Conservation (phyloP, 345 rosid genomes). For the Litchi chinensis region DNA sequence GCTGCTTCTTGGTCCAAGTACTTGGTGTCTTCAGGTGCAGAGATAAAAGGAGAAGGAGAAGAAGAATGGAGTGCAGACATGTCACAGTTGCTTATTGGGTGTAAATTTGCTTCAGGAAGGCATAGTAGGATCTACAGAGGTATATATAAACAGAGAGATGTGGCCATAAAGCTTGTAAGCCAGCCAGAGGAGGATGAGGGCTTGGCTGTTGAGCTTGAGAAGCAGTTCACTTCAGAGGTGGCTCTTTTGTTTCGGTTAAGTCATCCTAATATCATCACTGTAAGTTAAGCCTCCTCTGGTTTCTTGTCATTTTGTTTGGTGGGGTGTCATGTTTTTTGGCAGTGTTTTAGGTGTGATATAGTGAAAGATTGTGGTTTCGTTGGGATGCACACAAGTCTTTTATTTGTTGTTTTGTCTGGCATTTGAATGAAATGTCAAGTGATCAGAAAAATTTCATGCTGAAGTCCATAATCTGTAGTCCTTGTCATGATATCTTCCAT, state of each 20-base stretch:
- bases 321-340: background rate
- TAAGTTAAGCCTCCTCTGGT: slow-evolving; percentile 29
- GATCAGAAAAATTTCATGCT: background rate
- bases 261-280: slow-evolving; percentile 72
- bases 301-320: slow-evolving; percentile 4
- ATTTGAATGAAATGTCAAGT: slow-evolving; percentile 1
- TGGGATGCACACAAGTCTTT: background rate
- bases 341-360: slow-evolving; percentile 3
- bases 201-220: slow-evolving; percentile 61
- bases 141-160: slow-evolving; percentile 66
- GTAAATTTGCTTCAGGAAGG: slow-evolving; percentile 72
- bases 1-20: slow-evolving; percentile 86
- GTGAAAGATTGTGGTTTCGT: background rate
- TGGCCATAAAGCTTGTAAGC: slow-evolving; percentile 74
- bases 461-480: background rate
- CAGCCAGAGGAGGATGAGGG: slow-evolving; percentile 77
- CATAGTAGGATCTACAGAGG: slow-evolving; percentile 86
- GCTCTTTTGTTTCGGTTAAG: slow-evolving; percentile 58
- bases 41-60: slow-evolving; percentile 71
- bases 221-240: slow-evolving; percentile 75
- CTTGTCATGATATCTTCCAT: slow-evolving; percentile 7
- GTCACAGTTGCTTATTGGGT: slow-evolving; percentile 71
- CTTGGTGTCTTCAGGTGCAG: slow-evolving; percentile 75
- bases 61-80: slow-evolving; percentile 78
- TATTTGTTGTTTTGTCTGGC: background rate